Conservation (phyloP, 352 stramenopile species). For the Globisporangium nodosum region DNA sequence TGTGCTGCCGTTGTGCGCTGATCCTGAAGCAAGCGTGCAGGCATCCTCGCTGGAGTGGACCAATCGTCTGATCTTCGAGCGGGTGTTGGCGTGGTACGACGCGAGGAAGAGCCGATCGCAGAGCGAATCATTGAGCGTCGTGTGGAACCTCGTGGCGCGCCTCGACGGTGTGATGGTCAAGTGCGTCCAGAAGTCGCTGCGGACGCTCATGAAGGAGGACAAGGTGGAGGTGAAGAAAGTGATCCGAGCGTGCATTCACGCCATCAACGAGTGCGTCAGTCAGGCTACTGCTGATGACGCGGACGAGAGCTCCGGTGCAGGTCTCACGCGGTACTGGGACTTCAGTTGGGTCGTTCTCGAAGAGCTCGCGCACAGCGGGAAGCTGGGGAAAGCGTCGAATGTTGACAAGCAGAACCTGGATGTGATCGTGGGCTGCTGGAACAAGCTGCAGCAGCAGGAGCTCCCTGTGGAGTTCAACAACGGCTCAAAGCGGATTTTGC, state of each 20-base stretch:
- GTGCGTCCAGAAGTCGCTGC: conserved; percentile 67
- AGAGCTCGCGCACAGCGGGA: conserved; percentile 57
- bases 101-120: conserved; percentile 24
- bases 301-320: conserved; percentile 28
- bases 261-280: conserved; percentile 54
- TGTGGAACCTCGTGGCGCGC: conserved; percentile 63
- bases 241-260: conserved; percentile 52
- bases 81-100: conserved; percentile 56
- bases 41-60: conserved; percentile 49
- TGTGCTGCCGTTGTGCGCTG: conserved; percentile 75
- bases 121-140: conserved; percentile 23
- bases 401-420: conserved; percentile 54
- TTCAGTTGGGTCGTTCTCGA: conserved; percentile 85
- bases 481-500: conserved; percentile 75
- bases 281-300: conserved; percentile 24
- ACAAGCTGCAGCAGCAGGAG: conserved; percentile 63
- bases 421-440: conserved; percentile 80
- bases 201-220: conserved; percentile 57
- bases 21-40: conserved; percentile 75
- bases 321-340: conserved; percentile 54
- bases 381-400: conserved; percentile 48
- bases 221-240: conserved; percentile 54
- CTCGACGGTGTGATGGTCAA: conserved; percentile 76
- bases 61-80: conserved; percentile 59
- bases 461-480: conserved; percentile 65